A percentile compares a stretch with the other conserved stretches of the same genome.
Evolutionary conservation across 2,329 filamentous ascomycete genomes (phyloP).

Genomic region (Diaporthe capsici): DNA sequence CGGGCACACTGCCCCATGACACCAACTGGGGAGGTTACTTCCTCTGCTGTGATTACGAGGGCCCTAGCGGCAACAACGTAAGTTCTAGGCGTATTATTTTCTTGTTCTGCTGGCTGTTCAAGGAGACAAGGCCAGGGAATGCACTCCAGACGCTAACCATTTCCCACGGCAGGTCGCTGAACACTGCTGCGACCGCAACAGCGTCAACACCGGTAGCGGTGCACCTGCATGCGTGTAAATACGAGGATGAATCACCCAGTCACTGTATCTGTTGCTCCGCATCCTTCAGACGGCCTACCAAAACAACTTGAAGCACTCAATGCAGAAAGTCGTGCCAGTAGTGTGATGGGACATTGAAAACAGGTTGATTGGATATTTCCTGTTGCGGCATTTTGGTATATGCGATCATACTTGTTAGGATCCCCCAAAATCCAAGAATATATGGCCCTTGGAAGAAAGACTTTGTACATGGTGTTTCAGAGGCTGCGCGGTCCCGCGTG

Average conservation of each 20-base stretch:
- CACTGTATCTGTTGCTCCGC: background rate
- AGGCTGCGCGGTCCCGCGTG: background rate
- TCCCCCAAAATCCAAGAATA: background rate
- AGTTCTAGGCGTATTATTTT: background rate
- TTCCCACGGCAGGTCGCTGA: background rate
- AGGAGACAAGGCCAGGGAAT: background rate
- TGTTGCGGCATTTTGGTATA: fast-evolving
- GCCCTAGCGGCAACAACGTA: background rate
- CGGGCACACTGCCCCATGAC: background rate
- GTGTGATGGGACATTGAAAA: too few relatives aligned
- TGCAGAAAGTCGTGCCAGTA: background rate
- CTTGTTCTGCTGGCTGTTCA: background rate
- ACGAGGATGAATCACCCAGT: too few relatives aligned
- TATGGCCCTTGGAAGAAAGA: background rate
- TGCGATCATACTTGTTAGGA: background rate
- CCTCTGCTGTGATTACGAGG: slow-evolving; percentile 10
- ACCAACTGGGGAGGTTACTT: background rate
- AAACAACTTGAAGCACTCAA: background rate
- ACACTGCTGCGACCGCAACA: slow-evolving; percentile 9
- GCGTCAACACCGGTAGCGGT: slow-evolving; percentile 9
- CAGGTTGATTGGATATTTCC: too few relatives aligned
- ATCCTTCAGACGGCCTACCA: too few relatives aligned
- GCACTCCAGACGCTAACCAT: background rate
- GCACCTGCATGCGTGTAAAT: background rate
- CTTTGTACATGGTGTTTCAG: background rate